Conservation (phyloP, 768 basidiomycete species). For the Trametes sanguinea region DNA sequence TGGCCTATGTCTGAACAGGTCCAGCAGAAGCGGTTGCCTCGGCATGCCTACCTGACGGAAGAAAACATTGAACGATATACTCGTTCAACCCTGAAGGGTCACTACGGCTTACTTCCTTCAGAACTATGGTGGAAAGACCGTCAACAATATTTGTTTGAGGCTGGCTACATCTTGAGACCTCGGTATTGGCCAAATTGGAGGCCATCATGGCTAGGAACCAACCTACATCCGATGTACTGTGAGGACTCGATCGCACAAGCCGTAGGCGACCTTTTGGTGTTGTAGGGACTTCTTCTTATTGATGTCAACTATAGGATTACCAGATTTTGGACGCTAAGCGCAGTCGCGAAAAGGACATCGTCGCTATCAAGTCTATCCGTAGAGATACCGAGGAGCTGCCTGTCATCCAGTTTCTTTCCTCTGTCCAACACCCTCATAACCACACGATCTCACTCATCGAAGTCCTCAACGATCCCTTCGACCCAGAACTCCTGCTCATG, state of each 20-base stretch:
- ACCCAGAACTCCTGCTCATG: slow-evolving; percentile 9
- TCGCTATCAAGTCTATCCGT: slow-evolving; percentile 19
- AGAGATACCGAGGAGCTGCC: slow-evolving; percentile 14
- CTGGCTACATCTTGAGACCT: slow-evolving; percentile 18
- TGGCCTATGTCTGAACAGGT: neutral
- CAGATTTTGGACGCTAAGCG: slow-evolving; percentile 24
- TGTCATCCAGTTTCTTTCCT: slow-evolving; percentile 6
- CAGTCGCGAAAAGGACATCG: neutral
- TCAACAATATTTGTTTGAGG: neutral
- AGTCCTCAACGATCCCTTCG: slow-evolving; percentile 21
- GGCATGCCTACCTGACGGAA: neutral
- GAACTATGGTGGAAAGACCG: slow-evolving; percentile 23
- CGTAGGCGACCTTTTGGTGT: slow-evolving; percentile 4
- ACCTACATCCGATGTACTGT: slow-evolving; percentile 4
- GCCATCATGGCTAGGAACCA: slow-evolving; percentile 26
- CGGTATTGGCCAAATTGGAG: slow-evolving; percentile 22
- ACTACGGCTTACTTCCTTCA: neutral
- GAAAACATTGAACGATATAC: slow-evolving; percentile 2
- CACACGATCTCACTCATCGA: slow-evolving; percentile 30
- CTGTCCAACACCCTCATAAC: slow-evolving; percentile 18
- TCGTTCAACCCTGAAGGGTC: neutral
- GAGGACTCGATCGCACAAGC: slow-evolving; percentile 18
- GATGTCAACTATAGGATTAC: neutral
- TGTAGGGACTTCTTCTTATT: too few species aligned
- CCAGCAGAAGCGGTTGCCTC: neutral